Conservation (phyloP, 164 flowering plant genomes). For the Chimonanthus salicifolius region DNA sequence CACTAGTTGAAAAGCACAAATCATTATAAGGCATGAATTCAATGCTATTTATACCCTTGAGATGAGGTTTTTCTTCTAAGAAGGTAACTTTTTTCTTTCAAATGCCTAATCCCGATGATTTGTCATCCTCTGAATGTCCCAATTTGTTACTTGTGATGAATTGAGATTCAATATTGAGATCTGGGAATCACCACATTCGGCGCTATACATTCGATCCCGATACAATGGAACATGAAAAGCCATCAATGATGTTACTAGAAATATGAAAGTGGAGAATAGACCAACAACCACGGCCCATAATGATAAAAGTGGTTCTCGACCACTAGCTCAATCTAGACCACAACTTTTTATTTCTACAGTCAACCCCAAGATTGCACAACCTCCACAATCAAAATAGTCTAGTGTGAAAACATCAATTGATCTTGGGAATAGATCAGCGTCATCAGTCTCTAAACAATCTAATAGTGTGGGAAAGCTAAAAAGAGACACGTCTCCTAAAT, state of each 20-base stretch:
- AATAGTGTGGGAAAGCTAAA: slow-evolving; percentile 16
- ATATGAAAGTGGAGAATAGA: slow-evolving; percentile 28
- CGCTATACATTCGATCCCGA: slow-evolving; percentile 37
- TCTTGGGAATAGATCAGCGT: slow-evolving; percentile 26
- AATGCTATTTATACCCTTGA: slow-evolving; percentile 79
- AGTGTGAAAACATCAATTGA: slow-evolving; percentile 23
- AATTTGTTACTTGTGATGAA: slow-evolving; percentile 39
- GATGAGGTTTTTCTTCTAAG: slow-evolving; percentile 73
- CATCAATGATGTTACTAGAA: slow-evolving; percentile 18
- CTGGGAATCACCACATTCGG: slow-evolving; percentile 84
- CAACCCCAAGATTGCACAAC: slow-evolving; percentile 35
- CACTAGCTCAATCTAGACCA: slow-evolving; percentile 33
- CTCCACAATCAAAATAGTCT: slow-evolving; percentile 23
- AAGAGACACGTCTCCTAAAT: slow-evolving; percentile 25
- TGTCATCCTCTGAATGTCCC: background rate
- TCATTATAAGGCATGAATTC: slow-evolving; percentile 71
- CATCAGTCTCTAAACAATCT: slow-evolving; percentile 18
- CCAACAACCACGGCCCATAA: slow-evolving; percentile 25
- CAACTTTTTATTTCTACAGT: slow-evolving; percentile 57
- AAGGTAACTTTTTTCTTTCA: slow-evolving; percentile 37
- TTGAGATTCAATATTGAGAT: slow-evolving; percentile 58
- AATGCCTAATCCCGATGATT: background rate
- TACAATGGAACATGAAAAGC: slow-evolving; percentile 23
- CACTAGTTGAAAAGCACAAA: slow-evolving; percentile 67
- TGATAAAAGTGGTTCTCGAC: slow-evolving; percentile 23